Evolutionary conservation across 2,329 filamentous ascomycete species (phyloP).

Genomic region (Coniochaeta prunicola): DNA sequence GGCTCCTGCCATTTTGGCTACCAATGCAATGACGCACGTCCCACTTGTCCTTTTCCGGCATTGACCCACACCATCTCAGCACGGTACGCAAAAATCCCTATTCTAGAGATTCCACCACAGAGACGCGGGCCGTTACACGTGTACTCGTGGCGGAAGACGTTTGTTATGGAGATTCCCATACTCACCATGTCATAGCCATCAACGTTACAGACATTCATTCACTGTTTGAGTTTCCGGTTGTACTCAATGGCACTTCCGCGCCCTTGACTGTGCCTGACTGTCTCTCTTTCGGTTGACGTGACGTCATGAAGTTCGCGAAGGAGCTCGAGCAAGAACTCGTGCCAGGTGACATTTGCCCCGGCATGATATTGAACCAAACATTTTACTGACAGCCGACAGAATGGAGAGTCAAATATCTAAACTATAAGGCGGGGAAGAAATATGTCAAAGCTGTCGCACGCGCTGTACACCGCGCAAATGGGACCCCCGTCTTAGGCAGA

Average conservation of each 20-base stretch:
- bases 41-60: not conserved
- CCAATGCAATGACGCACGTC: not conserved
- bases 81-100: not conserved
- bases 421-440: conserved; percentile 96
- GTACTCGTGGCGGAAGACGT: too few relatives aligned
- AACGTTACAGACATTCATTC: not conserved
- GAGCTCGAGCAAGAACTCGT: conserved; percentile 84
- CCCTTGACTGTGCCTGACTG: not conserved
- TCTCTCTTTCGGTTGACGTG: conserved; percentile 6
- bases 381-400: conserved; percentile 37
- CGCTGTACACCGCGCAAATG: conserved; percentile 58
- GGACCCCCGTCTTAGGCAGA: conserved; percentile 35
- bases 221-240: not conserved
- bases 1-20: not conserved
- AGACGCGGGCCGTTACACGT: not conserved
- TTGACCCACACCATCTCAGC: not conserved
- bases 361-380: not conserved
- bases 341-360: conserved; percentile 48
- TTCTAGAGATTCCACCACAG: not conserved
- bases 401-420: conserved; percentile 89
- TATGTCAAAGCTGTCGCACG: conserved; percentile 76
- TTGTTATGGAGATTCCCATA: not conserved
- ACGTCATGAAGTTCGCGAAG: conserved; percentile 60
- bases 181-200: not conserved
- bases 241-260: not conserved